Conservation (phyloP, 495 filamentous ascomycete genomes). For the Staphylotrichum tortipilum region DNA sequence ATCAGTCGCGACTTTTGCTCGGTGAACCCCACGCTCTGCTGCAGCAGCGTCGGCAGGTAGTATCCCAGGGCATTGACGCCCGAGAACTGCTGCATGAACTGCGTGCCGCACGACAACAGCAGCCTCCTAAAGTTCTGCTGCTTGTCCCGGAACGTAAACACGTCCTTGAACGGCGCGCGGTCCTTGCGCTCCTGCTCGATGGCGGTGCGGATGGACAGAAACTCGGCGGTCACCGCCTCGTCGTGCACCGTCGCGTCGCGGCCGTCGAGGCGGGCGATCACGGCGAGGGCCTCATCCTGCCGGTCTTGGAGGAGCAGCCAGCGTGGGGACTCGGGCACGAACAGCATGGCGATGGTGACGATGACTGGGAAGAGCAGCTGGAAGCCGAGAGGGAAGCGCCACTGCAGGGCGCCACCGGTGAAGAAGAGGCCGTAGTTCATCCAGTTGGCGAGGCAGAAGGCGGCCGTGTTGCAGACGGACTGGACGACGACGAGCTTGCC, state of each 20-base stretch:
- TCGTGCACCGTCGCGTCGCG: not conserved
- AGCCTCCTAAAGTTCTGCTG: conserved; percentile 1
- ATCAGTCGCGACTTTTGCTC: conserved; percentile 1
- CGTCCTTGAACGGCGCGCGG: not conserved
- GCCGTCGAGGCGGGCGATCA: not conserved
- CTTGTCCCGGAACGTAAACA: not conserved
- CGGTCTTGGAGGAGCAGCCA: conserved; percentile 1
- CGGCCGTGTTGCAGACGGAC: not conserved
- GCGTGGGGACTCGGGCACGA: not conserved
- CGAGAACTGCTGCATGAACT: conserved; percentile 5
- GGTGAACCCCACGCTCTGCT: conserved; percentile 1
- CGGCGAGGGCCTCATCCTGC: not conserved
- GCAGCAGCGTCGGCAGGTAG: not conserved
- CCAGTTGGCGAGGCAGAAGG: conserved; percentile 2
- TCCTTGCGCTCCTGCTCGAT: not conserved
- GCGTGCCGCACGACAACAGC: not conserved
- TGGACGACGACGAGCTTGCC: not conserved
- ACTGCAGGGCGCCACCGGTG: not conserved
- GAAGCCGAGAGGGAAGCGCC: not conserved
- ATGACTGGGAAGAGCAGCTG: not conserved
- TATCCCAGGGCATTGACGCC: conserved; percentile 1
- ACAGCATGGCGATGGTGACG: not conserved
- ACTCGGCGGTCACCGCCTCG: not conserved
- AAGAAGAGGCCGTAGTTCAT: not conserved
- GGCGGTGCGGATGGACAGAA: conserved; percentile 1